Evolutionary conservation across 2,329 filamentous ascomycete genomes (phyloP).

Genomic region (Diaporthe sp.): DNA sequence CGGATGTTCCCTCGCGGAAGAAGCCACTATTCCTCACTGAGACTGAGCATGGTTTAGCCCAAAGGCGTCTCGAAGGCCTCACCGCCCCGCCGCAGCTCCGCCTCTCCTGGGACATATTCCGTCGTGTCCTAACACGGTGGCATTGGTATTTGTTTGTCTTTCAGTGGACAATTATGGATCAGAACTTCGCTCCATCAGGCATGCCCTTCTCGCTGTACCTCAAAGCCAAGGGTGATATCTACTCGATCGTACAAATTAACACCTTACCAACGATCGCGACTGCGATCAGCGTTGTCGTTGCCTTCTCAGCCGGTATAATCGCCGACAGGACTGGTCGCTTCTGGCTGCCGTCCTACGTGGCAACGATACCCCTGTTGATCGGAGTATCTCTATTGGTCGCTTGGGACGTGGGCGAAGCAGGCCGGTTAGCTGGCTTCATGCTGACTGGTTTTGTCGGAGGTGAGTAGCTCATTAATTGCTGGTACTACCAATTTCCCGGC

Average conservation of each 20-base stretch:
- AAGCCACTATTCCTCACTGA: background rate
- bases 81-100: background rate
- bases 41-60: background rate
- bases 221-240: background rate
- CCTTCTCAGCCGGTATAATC: background rate
- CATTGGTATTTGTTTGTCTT: background rate
- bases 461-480: background rate
- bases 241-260: conserved; percentile 15
- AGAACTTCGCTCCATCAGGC: background rate
- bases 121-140: conserved; percentile 1
- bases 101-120: conserved; percentile 3
- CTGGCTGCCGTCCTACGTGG: background rate
- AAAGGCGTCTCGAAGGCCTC: background rate
- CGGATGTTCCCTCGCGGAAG: conserved; percentile 1
- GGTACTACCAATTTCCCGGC: too few relatives aligned
- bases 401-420: conserved; percentile 8
- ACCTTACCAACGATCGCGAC: conserved; percentile 2
- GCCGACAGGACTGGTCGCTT: background rate
- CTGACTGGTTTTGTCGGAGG: conserved; percentile 22
- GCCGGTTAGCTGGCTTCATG: background rate
- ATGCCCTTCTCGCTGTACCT: background rate
- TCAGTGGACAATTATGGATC: background rate
- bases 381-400: background rate
- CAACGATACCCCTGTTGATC: background rate
- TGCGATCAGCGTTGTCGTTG: background rate